These are phyloP conservation scores for Didymella sp. DNA, from an alignment of 2,329 filamentous ascomycete genomes.

Conservation along the genomic window DNA sequence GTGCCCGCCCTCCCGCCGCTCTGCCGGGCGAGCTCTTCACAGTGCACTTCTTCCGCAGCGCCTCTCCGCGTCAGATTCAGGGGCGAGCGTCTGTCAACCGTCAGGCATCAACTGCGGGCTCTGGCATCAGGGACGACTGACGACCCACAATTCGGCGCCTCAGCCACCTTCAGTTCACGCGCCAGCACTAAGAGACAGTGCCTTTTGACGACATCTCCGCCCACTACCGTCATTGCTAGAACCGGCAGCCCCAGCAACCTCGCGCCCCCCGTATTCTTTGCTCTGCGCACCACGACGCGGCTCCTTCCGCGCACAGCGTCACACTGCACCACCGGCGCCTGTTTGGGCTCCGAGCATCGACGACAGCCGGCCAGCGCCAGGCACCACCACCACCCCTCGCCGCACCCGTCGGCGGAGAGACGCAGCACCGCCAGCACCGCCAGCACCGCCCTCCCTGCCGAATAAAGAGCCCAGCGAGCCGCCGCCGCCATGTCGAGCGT, in stretches of 20 bases:
- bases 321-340: slow-evolving; percentile 28
- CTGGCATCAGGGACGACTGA: slow-evolving; percentile 20
- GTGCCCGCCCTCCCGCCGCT: slow-evolving; percentile 5
- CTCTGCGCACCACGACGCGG: slow-evolving; percentile 15
- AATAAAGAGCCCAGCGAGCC: slow-evolving; percentile 3
- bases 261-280: slow-evolving; percentile 1
- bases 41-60: slow-evolving; percentile 5
- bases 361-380: slow-evolving; percentile 34
- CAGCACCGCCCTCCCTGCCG: slow-evolving; percentile 34
- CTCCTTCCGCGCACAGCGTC: slow-evolving; percentile 17
- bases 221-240: slow-evolving; percentile 29
- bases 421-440: too few species aligned
- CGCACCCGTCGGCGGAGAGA: slow-evolving; percentile 38
- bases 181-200: slow-evolving; percentile 32
- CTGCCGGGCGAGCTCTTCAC: slow-evolving; percentile 5
- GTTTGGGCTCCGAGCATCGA: slow-evolving; percentile 34
- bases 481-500: slow-evolving; percentile 62
- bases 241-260: slow-evolving; percentile 20
- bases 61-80: slow-evolving; percentile 9
- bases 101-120: slow-evolving; percentile 31
- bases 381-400: slow-evolving; percentile 34
- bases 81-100: slow-evolving; percentile 20
- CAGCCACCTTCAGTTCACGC: slow-evolving; percentile 32
- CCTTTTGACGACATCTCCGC: slow-evolving; percentile 35
- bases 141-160: slow-evolving; percentile 22